Conservation (phyloP, 1,284 basidiomycete genomes). For the Malassezia brasiliensis region DNA sequence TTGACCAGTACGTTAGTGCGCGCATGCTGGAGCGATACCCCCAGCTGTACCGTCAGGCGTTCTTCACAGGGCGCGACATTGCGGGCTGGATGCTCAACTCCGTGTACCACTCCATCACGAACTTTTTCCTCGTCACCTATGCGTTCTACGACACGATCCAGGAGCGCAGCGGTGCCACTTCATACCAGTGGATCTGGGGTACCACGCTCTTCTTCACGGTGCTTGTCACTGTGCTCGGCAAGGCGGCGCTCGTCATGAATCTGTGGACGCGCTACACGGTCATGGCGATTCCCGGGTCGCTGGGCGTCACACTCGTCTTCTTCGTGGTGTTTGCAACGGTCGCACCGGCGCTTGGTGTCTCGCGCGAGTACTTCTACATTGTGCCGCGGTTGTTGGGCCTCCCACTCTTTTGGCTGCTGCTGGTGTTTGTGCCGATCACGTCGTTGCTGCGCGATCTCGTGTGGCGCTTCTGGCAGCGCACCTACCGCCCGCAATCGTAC, state of each 20-base stretch:
- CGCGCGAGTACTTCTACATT: conserved; percentile 63
- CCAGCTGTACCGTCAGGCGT: conserved; percentile 63
- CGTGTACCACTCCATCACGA: conserved; percentile 63
- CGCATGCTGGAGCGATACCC: conserved; percentile 94
- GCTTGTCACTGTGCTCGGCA: conserved; percentile 86
- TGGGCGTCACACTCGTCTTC: conserved; percentile 85
- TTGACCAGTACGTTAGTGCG: conserved; percentile 95
- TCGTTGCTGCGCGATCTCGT: conserved; percentile 69
- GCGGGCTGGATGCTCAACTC: conserved; percentile 95
- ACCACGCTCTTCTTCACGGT: conserved; percentile 86
- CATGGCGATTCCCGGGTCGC: conserved; percentile 75
- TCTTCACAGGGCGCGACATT: conserved; percentile 51
- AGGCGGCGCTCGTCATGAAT: conserved; percentile 92
- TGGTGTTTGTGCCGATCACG: conserved; percentile 75
- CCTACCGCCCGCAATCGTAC: conserved; percentile 79
- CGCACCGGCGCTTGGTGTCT: conserved; percentile 74
- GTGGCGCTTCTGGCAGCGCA: conserved; percentile 54
- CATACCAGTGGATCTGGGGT: conserved; percentile 97
- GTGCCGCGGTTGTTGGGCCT: conserved; percentile 80
- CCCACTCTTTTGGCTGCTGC: conserved; percentile 76
- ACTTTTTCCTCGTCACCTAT: conserved; percentile 78
- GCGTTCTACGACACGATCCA: conserved; percentile 72
- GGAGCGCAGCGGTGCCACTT: conserved; percentile 66
- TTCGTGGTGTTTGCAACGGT: conserved; percentile 80
- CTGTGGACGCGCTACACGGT: conserved; percentile 99